A percentile compares a stretch with the other conserved stretches of the same genome.
phyloP scores from a whole-genome alignment of 345 rosid species.

The Eucalyptus pumila region DNA sequence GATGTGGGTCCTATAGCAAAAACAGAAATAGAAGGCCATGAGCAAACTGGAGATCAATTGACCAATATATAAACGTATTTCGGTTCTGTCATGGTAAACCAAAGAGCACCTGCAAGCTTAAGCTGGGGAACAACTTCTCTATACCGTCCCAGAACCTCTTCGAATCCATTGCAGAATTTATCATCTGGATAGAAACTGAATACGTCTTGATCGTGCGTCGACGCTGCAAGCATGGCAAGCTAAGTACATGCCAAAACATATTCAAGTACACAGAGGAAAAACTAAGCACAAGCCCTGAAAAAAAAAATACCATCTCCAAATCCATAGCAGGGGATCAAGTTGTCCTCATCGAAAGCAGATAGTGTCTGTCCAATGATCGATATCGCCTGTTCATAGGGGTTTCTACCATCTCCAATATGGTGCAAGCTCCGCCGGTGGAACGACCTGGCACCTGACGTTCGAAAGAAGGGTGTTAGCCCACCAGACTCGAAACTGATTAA shows the following conservation, averaged over 20 bases:
- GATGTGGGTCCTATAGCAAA: constrained; percentile 25
- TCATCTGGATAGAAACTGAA: constrained; percentile 68
- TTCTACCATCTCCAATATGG: background rate
- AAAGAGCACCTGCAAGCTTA: constrained; percentile 57
- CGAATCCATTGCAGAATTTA: constrained; percentile 66
- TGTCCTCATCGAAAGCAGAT: constrained; percentile 5
- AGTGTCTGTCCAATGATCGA: constrained; percentile 3
- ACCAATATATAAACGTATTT: background rate
- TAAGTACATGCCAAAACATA: background rate
- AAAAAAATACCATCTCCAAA: constrained; percentile 6
- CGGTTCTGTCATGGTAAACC: background rate
- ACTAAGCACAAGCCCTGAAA: background rate
- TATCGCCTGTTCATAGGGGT: constrained; percentile 9
- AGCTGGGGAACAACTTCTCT: constrained; percentile 73
- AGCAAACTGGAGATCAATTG: background rate
- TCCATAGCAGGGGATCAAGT: constrained; percentile 7
- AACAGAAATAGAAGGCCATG: background rate
- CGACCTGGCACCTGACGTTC: constrained; percentile 26
- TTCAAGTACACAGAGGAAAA: background rate
- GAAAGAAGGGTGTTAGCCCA: background rate
- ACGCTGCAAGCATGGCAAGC: constrained; percentile 26
- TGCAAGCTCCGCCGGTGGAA: constrained; percentile 28
- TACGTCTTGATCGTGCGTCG: constrained; percentile 92
- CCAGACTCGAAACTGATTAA: background rate
- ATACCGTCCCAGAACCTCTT: constrained; percentile 71